Base-by-base conservation (phyloP, 257 asterid genomes). In the Ocimum tenuiflorum region DNA sequence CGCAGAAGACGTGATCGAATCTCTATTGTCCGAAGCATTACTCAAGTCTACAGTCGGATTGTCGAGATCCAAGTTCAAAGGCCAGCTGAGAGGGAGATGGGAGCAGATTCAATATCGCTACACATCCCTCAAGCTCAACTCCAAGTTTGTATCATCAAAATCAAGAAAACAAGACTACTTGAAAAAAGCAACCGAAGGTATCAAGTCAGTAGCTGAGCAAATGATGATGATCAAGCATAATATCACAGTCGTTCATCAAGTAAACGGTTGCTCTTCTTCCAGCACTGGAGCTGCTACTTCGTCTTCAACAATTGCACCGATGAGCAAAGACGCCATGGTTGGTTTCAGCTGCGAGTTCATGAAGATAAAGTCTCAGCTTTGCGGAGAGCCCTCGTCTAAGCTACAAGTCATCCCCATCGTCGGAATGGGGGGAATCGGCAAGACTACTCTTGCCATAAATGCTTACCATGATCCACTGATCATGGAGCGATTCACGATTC, bases 381-480 rank as follows among this genome's bases (percentile, higher is more conserved):
- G 33, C 7, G 29, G 58, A 15, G 57, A 63, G 6, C 23, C 68
- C 36, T 45, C 56, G 17, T 24, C 58, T 5, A 18, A 35, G 47
- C 68, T 47, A 3, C 35, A 46, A 33, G 5, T 17, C 33, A 11
- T 47, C 6, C 68, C 68, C 0, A 63, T 63, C 10, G 47, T 17
- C 2, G 68, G 68, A 3, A 63, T 29, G 68, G 58, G 46, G 15
- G 63, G 63, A 1, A 57, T 57, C 4, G 63, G 63, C 8, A 57
- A 57, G 63, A 57, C 47, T 17, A 57, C 68, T 17, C 68, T 63
- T 4, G 58, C 68, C 7, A 10, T 11, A 31, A 29, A 46, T 7
- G 68, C 27, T 11, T 63, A 63, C 6, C 27, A 63, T 1, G 68
- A 63, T 47, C 46, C 46, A 10, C 18, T 46, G 8, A 63, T 17